phyloP scores from a whole-genome alignment of 805 yeast species.

The Jamesozyma lodderae region DNA sequence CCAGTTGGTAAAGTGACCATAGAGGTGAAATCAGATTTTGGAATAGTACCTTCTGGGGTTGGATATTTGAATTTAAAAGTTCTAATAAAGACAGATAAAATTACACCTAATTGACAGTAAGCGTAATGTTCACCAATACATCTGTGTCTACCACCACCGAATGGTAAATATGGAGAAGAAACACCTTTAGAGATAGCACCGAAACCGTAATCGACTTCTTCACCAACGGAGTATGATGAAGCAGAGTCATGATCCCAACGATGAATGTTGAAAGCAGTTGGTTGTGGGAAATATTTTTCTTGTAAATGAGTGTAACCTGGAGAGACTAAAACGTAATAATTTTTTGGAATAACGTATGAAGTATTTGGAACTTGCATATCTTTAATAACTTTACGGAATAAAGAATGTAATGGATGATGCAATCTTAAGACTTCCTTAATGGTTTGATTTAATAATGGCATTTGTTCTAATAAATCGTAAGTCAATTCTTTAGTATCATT shows the following conservation, averaged over 20 bases:
- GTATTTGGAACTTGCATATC: constrained; percentile 75
- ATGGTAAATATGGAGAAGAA: constrained; percentile 89
- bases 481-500: constrained; percentile 52
- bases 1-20: constrained; percentile 88
- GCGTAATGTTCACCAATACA: constrained; percentile 99
- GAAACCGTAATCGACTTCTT: constrained; percentile 82
- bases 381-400: constrained; percentile 81
- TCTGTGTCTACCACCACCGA: constrained; percentile 99
- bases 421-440: constrained; percentile 91
- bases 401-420: constrained; percentile 94
- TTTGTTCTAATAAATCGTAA: constrained; percentile 72
- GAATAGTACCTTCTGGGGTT: constrained; percentile 41
- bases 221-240: constrained; percentile 27
- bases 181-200: constrained; percentile 96
- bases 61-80: constrained; percentile 69
- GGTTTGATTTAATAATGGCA: constrained; percentile 73
- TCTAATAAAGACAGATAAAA: constrained; percentile 65
- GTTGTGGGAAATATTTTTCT: constrained; percentile 71
- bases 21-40: constrained; percentile 68
- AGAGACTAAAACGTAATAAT: constrained; percentile 82
- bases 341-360: constrained; percentile 72
- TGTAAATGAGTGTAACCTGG: constrained; percentile 86
- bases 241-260: constrained; percentile 61
- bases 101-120: constrained; percentile 80
- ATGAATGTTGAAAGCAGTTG: constrained; percentile 67